Evolutionary conservation across 306 rosid species (phyloP).

Genomic region (Acacia confusa): DNA sequence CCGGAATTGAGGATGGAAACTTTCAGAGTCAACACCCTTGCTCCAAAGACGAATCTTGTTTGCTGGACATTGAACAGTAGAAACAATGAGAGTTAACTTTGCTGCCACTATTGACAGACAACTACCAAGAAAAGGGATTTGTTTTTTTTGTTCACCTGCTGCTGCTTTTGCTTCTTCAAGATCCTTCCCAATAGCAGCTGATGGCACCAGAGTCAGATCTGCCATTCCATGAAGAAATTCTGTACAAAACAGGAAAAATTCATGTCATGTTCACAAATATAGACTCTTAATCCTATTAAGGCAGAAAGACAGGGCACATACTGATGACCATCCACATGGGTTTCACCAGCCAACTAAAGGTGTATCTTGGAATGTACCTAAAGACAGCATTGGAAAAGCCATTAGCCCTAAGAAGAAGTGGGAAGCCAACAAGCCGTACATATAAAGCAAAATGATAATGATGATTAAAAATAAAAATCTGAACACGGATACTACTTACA

Average conservation of each 20-base stretch:
- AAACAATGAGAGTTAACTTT: slow-evolving; percentile 18
- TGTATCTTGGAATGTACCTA: slow-evolving; percentile 98
- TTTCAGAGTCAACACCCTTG: slow-evolving; percentile 94
- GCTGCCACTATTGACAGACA: slow-evolving; percentile 1
- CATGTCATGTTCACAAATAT: slow-evolving; percentile 22
- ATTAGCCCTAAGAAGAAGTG: not conserved
- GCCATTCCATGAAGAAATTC: slow-evolving; percentile 95
- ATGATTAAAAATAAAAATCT: not conserved
- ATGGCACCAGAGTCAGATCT: slow-evolving; percentile 91
- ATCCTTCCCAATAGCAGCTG: slow-evolving; percentile 87
- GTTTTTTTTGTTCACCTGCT: slow-evolving; percentile 53
- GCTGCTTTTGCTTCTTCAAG: slow-evolving; percentile 75
- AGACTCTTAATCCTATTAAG: not conserved
- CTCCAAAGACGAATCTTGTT: slow-evolving; percentile 94
- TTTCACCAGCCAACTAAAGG: slow-evolving; percentile 98
- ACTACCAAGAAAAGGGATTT: not conserved
- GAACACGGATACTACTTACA: slow-evolving; percentile 56
- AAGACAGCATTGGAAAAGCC: slow-evolving; percentile 28
- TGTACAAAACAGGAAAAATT: slow-evolving; percentile 39
- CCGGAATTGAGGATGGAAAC: slow-evolving; percentile 81
- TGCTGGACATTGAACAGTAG: slow-evolving; percentile 53
- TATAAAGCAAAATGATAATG: not conserved
- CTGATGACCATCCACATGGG: slow-evolving; percentile 98
- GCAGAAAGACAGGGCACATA: slow-evolving; percentile 42
- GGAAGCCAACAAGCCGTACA: not conserved